A percentile compares a stretch with the other conserved stretches of the same genome.
phyloP scores from a whole-genome alignment of 768 basidiomycete species.

The Boletus insuetus region DNA sequence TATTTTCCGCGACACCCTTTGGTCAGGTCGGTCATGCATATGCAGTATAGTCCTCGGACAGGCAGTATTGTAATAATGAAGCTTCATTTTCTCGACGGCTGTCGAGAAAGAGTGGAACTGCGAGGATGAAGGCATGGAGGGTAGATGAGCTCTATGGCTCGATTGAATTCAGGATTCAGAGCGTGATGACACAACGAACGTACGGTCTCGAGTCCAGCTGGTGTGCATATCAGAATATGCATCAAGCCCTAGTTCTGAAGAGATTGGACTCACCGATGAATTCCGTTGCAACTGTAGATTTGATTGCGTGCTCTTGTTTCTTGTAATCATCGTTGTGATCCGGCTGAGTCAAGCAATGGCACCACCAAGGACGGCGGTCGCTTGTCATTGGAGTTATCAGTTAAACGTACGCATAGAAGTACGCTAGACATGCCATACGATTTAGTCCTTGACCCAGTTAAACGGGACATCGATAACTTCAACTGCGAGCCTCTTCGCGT shows the following conservation, averaged over 20 bases:
- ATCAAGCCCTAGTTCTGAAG: background rate
- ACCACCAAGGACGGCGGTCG: constrained; percentile 25
- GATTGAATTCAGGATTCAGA: background rate
- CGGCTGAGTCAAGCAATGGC: constrained; percentile 17
- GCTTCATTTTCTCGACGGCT: too few relatives aligned
- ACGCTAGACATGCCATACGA: constrained; percentile 10
- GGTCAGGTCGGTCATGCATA: too few relatives aligned
- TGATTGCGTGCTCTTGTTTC: constrained; percentile 25
- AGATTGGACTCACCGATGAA: constrained; percentile 18
- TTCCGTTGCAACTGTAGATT: constrained; percentile 21
- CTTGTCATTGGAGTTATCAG: constrained; percentile 1
- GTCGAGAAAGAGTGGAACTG: too few relatives aligned
- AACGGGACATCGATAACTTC: constrained; percentile 24
- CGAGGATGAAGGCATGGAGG: constrained; percentile 25
- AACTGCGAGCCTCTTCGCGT: constrained; percentile 13
- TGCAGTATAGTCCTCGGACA: too few relatives aligned
- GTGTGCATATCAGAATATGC: background rate
- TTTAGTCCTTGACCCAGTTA: constrained; percentile 22
- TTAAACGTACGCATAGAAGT: too few relatives aligned
- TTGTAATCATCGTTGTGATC: constrained; percentile 15
- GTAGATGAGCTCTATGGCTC: constrained; percentile 21
- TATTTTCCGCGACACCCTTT: too few relatives aligned
- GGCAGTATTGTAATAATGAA: too few relatives aligned
- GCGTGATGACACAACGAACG: background rate
- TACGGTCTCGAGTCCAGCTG: constrained; percentile 28